Evolutionary conservation across 257 asterid species (phyloP).

Genomic region (Solanum ahanhuiri): DNA sequence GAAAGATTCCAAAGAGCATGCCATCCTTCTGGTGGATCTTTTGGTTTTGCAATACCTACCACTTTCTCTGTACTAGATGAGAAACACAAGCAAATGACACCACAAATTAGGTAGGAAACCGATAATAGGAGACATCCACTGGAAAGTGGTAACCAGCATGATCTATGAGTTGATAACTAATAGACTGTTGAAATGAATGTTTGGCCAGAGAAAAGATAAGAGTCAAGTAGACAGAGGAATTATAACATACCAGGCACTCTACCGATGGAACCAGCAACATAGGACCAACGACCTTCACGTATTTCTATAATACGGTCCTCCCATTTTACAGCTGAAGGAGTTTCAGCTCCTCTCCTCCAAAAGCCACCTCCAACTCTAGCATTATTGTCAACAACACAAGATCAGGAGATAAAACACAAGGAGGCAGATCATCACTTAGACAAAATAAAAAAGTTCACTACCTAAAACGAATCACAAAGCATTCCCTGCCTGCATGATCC

Average conservation of each 20-base stretch:
- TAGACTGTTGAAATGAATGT: background rate
- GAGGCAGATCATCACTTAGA: background rate
- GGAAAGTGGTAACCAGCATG: background rate
- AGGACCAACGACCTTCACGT: constrained; percentile 88
- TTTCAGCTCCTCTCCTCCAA: constrained; percentile 91
- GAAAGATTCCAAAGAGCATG: constrained; percentile 82
- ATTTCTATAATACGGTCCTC: constrained; percentile 70
- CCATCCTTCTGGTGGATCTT: constrained; percentile 58
- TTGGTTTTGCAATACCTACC: constrained; percentile 82
- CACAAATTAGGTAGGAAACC: constrained; percentile 2
- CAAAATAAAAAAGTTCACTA: constrained; percentile 2
- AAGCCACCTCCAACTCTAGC: constrained; percentile 74
- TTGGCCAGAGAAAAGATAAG: background rate
- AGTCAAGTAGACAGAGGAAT: background rate
- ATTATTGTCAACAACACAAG: background rate
- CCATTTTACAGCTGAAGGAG: constrained; percentile 70
- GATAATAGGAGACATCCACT: background rate
- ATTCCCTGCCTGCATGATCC: constrained; percentile 89
- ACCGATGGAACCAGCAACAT: constrained; percentile 73
- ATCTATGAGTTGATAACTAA: background rate
- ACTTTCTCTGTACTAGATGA: constrained; percentile 84
- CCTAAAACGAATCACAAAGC: constrained; percentile 83
- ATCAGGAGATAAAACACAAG: background rate
- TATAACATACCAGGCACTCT: constrained; percentile 68
- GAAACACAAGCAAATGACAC: constrained; percentile 14